Percentiles rank a stretch among this genome's conserved stretches.
phyloP scores from a whole-genome alignment of 441 rosid species.

The Aquilaria agallochum region DNA sequence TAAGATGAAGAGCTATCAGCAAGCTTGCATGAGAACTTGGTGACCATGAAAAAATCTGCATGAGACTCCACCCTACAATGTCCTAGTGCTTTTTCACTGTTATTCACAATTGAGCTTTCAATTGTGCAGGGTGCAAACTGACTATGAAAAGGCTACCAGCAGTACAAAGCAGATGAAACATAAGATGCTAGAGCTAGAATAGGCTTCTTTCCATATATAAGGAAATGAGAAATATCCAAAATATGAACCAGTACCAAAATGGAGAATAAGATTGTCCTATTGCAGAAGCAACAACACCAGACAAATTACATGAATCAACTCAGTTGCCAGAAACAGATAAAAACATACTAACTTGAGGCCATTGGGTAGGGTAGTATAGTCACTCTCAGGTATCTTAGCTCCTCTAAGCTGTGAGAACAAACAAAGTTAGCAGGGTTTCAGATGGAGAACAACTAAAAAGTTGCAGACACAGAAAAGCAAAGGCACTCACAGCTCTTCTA shows the following conservation, averaged over 20 bases:
- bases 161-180: too few species aligned
- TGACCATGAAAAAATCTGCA: background rate
- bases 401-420: slow-evolving; percentile 66
- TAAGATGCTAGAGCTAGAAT: too few species aligned
- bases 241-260: too few species aligned
- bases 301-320: too few species aligned
- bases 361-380: slow-evolving; percentile 69
- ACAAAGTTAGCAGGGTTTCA: slow-evolving; percentile 9
- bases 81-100: too few species aligned
- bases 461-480: background rate
- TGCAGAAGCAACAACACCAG: too few species aligned
- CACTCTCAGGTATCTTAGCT: slow-evolving; percentile 76
- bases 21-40: slow-evolving; percentile 14
- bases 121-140: background rate
- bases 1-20: slow-evolving; percentile 17
- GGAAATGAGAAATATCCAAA: too few species aligned
- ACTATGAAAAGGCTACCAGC: background rate
- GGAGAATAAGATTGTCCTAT: too few species aligned
- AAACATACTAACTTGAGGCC: slow-evolving; percentile 72
- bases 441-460: slow-evolving; percentile 1
- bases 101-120: too few species aligned
- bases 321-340: background rate
- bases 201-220: too few species aligned
- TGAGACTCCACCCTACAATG: too few species aligned
- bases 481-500: slow-evolving; percentile 77